phyloP scores from a whole-genome alignment of 192 early-diverging fungal genomes.

The Phycomyces nitens region DNA sequence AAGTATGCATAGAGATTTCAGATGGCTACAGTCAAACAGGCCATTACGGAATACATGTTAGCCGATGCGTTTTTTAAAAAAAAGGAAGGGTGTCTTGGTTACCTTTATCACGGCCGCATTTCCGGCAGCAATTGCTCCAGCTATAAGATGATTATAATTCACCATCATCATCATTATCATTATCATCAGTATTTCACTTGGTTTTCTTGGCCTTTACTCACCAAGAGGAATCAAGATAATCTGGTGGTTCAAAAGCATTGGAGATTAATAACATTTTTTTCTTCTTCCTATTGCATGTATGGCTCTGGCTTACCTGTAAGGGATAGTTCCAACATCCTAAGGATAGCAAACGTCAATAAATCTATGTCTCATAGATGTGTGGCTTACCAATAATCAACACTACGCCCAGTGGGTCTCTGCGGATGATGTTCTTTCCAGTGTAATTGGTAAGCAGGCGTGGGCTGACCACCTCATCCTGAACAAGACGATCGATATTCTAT shows the following conservation, averaged over 20 bases:
- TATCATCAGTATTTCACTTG: neutral
- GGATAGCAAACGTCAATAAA: too few relatives aligned
- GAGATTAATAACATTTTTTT: too few relatives aligned
- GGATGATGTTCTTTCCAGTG: constrained; percentile 48
- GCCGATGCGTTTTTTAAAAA: too few relatives aligned
- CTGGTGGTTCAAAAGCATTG: too few relatives aligned
- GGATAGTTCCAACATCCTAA: constrained; percentile 54
- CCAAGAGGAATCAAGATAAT: constrained; percentile 23
- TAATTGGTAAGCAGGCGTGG: constrained; percentile 35
- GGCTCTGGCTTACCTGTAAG: constrained; percentile 45
- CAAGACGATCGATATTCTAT: constrained; percentile 61
- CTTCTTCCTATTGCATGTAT: too few relatives aligned
- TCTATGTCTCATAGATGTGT: too few relatives aligned
- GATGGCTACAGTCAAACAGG: constrained; percentile 57
- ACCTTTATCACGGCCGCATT: constrained; percentile 72
- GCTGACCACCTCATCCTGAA: constrained; percentile 41
- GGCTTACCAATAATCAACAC: constrained; percentile 65
- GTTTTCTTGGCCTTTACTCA: constrained; percentile 4
- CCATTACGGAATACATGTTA: too few relatives aligned
- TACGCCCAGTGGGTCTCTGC: constrained; percentile 76
- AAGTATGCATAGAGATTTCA: constrained; percentile 70
- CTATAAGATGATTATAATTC: constrained; percentile 58
- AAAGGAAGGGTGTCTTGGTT: too few relatives aligned
- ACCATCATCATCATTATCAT: constrained; percentile 20
- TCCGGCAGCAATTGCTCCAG: constrained; percentile 90